Conservation (phyloP, 2,329 filamentous ascomycete genomes). For the Sclerotinia minor region DNA sequence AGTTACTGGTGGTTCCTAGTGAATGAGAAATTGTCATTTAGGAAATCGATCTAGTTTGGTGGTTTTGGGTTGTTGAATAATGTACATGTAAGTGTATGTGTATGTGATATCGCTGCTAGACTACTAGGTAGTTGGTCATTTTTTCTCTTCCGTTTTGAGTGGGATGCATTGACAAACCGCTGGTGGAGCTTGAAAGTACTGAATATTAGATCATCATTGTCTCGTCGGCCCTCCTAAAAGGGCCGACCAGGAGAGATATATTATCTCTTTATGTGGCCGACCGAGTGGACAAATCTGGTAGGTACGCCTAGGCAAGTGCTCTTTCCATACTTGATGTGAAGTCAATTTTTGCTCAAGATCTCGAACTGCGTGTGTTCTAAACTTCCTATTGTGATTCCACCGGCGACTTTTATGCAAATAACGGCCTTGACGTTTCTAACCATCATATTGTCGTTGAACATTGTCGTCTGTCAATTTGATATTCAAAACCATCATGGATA, state of each 20-base stretch:
- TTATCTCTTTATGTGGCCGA: background rate
- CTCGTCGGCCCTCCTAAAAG: background rate
- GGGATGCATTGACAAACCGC: fast-evolving
- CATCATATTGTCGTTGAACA: background rate
- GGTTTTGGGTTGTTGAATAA: too few species aligned
- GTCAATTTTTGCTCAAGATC: too few species aligned
- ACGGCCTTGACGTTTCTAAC: background rate
- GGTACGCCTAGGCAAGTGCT: background rate
- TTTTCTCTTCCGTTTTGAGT: background rate
- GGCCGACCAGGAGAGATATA: background rate
- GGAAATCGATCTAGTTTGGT: too few species aligned
- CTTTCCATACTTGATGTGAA: background rate
- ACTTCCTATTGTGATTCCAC: background rate
- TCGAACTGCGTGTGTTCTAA: background rate
- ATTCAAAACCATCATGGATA: slow-evolving; percentile 11
- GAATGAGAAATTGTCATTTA: background rate
- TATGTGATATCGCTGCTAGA: too few species aligned
- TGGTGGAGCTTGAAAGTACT: background rate
- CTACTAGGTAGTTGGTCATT: too few species aligned
- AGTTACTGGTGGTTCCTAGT: background rate
- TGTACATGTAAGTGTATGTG: too few species aligned
- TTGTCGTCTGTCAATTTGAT: background rate
- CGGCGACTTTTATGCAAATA: too few species aligned
- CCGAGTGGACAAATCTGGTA: background rate
- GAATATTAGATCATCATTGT: background rate